phyloP scores from a whole-genome alignment of 176 grass and related monocot genomes.

The Tillandsia fasciculata region DNA sequence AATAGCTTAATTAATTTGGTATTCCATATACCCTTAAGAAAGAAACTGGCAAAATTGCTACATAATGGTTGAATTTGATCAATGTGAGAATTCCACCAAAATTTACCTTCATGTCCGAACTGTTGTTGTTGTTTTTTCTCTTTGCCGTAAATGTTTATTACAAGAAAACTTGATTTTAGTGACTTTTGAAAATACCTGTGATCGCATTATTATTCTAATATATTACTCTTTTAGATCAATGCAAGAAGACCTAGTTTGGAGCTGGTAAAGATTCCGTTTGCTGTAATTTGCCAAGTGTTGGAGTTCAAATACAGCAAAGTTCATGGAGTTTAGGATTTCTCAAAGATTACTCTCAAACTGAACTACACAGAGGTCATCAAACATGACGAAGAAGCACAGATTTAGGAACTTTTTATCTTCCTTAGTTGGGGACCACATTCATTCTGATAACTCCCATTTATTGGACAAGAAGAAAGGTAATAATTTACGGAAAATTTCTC shows the following conservation, averaged over 20 bases:
- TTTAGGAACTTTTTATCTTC: constrained; percentile 41
- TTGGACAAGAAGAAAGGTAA: constrained; percentile 72
- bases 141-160: neutral
- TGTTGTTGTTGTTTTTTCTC: no score
- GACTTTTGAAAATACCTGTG: neutral
- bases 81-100: no score
- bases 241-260: neutral
- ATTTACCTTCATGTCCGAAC: no score
- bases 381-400: constrained; percentile 66
- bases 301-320: constrained; percentile 13
- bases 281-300: neutral
- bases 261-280: neutral
- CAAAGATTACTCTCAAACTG: neutral
- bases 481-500: constrained; percentile 16
- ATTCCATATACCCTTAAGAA: no score
- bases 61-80: no score
- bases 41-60: no score
- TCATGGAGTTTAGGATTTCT: constrained; percentile 12
- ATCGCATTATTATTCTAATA: no score
- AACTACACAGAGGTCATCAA: constrained; percentile 4
- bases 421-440: constrained; percentile 24
- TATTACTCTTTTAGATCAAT: neutral
- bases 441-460: constrained; percentile 32
- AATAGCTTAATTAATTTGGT: no score
- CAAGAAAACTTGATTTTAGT: neutral